A percentile compares a stretch with the other conserved stretches of the same genome.
Conservation (phyloP, 805 yeast genomes). For the Saccharomyces paradoxus region DNA sequence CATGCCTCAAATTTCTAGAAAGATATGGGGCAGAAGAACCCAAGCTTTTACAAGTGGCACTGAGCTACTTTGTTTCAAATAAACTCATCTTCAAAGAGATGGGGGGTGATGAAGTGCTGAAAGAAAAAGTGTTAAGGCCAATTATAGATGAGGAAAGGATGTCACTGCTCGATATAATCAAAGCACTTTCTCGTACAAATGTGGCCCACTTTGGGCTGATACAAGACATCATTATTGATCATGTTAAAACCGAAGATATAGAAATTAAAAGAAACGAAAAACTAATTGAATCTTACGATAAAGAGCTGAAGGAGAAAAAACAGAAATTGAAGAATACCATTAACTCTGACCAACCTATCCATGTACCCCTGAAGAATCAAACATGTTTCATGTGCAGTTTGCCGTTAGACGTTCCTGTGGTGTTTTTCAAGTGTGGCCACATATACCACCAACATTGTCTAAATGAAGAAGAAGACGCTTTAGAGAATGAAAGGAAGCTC, state of each 20-base stretch:
- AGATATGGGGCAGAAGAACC: conserved; percentile 56
- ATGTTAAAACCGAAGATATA: conserved; percentile 47
- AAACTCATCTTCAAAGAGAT: conserved; percentile 43
- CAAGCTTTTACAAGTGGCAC: conserved; percentile 55
- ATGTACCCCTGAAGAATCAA: conserved; percentile 43
- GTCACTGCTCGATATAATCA: conserved; percentile 72
- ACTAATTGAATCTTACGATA: conserved; percentile 57
- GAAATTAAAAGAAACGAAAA: conserved; percentile 64
- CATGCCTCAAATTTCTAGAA: conserved; percentile 49
- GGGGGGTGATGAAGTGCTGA: conserved; percentile 42
- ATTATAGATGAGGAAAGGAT: conserved; percentile 47
- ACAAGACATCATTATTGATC: conserved; percentile 56
- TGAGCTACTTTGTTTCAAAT: conserved; percentile 54
- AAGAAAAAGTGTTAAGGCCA: conserved; percentile 40
- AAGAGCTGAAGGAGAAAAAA: conserved; percentile 53
- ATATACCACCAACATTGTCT: conserved; percentile 80
- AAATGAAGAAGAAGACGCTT: conserved; percentile 34
- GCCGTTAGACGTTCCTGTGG: conserved; percentile 65
- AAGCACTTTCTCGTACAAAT: conserved; percentile 52
- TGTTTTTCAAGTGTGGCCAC: conserved; percentile 81
- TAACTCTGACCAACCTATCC: conserved; percentile 33
- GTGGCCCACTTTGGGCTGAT: conserved; percentile 66
- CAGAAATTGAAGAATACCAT: conserved; percentile 44
- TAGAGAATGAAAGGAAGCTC: conserved; percentile 11
- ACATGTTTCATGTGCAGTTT: conserved; percentile 59